phyloP scores from a whole-genome alignment of 345 rosid species.

The Fremontodendron californicum region DNA sequence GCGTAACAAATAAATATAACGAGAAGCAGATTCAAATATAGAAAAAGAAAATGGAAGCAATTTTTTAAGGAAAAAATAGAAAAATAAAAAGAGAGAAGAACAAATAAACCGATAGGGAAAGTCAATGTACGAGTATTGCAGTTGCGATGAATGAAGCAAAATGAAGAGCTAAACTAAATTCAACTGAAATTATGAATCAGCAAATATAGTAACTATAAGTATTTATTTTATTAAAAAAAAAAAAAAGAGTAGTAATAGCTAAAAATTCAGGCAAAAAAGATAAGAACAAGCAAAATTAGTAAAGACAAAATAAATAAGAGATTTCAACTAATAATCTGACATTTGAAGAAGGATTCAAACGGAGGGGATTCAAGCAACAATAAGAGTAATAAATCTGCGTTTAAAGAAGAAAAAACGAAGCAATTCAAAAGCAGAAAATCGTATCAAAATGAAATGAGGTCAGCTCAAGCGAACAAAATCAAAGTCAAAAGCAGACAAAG shows the following conservation, averaged over 20 bases:
- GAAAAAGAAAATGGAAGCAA: not conserved
- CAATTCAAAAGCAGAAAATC: not conserved
- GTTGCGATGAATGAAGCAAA: not conserved
- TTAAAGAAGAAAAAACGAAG: not conserved
- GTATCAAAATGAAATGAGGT: not conserved
- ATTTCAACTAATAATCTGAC: not conserved
- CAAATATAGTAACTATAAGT: not conserved
- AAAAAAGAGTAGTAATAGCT: too few species aligned
- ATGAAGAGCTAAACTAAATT: not conserved
- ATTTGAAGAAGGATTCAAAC: not conserved
- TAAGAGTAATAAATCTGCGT: not conserved
- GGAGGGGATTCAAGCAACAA: not conserved
- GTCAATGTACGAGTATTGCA: not conserved
- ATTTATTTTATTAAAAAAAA: not conserved
- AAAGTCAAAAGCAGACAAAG: not conserved
- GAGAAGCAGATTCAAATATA: not conserved
- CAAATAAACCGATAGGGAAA: not conserved
- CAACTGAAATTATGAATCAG: not conserved
- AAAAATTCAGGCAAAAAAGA: not conserved
- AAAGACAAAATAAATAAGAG: not conserved
- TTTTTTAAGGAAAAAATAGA: not conserved
- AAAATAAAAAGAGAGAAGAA: not conserved
- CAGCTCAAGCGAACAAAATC: slow-evolving; percentile 3
- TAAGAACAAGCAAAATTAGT: not conserved
- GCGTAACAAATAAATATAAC: not conserved